A percentile compares a stretch with the other conserved stretches of the same genome.
These are phyloP conservation scores for Saturnispora sanitii DNA, from an alignment of 805 yeast species.

Conservation along the genomic window DNA sequence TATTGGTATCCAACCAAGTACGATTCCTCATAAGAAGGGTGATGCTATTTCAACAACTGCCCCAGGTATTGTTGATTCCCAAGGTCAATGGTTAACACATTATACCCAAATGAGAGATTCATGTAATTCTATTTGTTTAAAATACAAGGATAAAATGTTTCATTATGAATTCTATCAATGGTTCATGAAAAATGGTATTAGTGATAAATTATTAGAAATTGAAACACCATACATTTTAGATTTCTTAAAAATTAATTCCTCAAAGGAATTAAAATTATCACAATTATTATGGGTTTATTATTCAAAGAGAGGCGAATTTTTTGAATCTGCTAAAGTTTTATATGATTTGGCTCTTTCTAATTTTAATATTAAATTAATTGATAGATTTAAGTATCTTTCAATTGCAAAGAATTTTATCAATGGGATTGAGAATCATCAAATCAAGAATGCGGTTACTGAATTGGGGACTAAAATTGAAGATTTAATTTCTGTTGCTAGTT, in stretches of 20 bases:
- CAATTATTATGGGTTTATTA: conserved; percentile 83
- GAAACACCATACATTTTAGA: conserved; percentile 74
- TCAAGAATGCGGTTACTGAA: conserved; percentile 67
- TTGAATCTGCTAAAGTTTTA: conserved; percentile 75
- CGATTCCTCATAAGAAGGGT: not conserved
- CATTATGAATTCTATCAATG: conserved; percentile 90
- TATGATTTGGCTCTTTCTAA: conserved; percentile 66
- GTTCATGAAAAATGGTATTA: conserved; percentile 70
- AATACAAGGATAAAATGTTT: conserved; percentile 71
- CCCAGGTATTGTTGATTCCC: conserved; percentile 21
- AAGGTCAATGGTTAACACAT: conserved; percentile 35
- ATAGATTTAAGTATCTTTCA: conserved; percentile 79
- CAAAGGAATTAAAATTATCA: conserved; percentile 59
- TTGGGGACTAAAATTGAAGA: conserved; percentile 65
- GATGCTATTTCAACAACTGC: conserved; percentile 4
- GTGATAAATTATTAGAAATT: conserved; percentile 67
- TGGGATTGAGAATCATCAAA: conserved; percentile 66
- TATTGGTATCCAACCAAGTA: conserved; percentile 10
- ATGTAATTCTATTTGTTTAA: conserved; percentile 65
- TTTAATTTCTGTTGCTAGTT: conserved; percentile 73
- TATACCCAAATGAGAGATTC: conserved; percentile 54
- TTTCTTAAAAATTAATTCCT: conserved; percentile 61
- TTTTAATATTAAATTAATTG: conserved; percentile 55
- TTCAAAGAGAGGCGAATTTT: conserved; percentile 69
- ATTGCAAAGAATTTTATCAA: conserved; percentile 91